Evolutionary conservation across 1,284 basidiomycete genomes (phyloP).

Genomic region (Boletus smithii): DNA sequence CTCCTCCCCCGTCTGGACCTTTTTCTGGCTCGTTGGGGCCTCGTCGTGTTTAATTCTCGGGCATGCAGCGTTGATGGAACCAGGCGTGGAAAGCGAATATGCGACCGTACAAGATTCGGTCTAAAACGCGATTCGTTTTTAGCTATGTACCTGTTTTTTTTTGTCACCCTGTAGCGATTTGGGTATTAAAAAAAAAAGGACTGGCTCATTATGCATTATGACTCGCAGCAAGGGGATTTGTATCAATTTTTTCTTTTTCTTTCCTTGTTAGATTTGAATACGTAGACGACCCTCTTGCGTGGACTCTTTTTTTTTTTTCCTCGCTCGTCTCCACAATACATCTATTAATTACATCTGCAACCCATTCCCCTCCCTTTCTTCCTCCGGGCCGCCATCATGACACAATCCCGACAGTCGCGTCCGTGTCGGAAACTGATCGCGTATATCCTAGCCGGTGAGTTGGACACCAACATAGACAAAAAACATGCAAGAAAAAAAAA

Average conservation of each 20-base stretch:
- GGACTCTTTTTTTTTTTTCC: too few relatives aligned
- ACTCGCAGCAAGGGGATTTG: too few relatives aligned
- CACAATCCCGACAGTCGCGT: background rate
- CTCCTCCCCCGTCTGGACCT: conserved; percentile 63
- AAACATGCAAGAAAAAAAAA: background rate
- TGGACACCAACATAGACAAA: background rate
- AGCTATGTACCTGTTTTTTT: too few relatives aligned
- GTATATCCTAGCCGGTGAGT: background rate
- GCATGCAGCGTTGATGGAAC: conserved; percentile 82
- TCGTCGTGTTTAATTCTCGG: conserved; percentile 72
- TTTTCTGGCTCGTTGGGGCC: conserved; percentile 80
- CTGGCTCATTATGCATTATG: too few relatives aligned
- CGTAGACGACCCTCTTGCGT: too few relatives aligned
- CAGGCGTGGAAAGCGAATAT: conserved; percentile 88
- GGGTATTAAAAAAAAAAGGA: too few relatives aligned
- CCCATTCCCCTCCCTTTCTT: background rate
- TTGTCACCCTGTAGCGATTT: too few relatives aligned
- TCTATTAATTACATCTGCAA: background rate
- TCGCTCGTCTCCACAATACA: background rate
- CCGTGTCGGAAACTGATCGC: background rate
- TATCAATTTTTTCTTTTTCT: background rate
- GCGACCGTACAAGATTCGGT: conserved; percentile 68
- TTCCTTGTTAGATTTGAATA: too few relatives aligned
- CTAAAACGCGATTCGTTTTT: too few relatives aligned
- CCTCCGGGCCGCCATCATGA: too few relatives aligned